These are phyloP conservation scores for Posidonia australis DNA, from an alignment of 106 monocot genomes.

Conservation along the genomic window DNA sequence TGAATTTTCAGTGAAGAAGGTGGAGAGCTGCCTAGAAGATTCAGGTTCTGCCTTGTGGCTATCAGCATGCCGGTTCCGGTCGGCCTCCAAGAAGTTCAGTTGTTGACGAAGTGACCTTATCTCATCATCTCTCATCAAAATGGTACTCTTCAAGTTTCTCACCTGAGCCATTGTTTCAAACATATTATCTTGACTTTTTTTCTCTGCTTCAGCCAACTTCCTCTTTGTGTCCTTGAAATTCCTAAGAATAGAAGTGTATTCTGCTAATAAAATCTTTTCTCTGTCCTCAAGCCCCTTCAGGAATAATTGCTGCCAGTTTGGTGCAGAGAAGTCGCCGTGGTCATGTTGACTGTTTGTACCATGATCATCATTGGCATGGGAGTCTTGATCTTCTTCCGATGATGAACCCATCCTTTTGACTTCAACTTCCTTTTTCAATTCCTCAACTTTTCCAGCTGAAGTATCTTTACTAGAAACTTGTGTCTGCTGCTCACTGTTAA, in stretches of 20 bases:
- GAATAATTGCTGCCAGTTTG: slow-evolving; percentile 27
- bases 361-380: too few species aligned
- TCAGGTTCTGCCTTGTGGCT: not conserved
- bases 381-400: not conserved
- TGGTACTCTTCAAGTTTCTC: slow-evolving; percentile 26
- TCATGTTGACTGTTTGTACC: slow-evolving; percentile 6
- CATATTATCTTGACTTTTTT: slow-evolving; percentile 19
- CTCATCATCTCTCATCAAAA: slow-evolving; percentile 53
- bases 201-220: slow-evolving; percentile 29
- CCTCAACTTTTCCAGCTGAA: too few species aligned
- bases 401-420: too few species aligned
- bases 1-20: not conserved
- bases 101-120: slow-evolving; percentile 35
- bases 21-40: not conserved
- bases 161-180: slow-evolving; percentile 36
- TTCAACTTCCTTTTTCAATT: too few species aligned
- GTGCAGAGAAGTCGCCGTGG: slow-evolving; percentile 11
- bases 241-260: slow-evolving; percentile 49
- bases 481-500: too few species aligned
- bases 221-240: slow-evolving; percentile 54
- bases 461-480: too few species aligned
- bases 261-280: slow-evolving; percentile 44
- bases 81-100: slow-evolving; percentile 28
- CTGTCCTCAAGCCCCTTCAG: slow-evolving; percentile 34
- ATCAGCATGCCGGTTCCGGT: not conserved